Base-by-base conservation (phyloP, 192 early-diverging fungal genomes). In the Pilaira anomala region DNA sequence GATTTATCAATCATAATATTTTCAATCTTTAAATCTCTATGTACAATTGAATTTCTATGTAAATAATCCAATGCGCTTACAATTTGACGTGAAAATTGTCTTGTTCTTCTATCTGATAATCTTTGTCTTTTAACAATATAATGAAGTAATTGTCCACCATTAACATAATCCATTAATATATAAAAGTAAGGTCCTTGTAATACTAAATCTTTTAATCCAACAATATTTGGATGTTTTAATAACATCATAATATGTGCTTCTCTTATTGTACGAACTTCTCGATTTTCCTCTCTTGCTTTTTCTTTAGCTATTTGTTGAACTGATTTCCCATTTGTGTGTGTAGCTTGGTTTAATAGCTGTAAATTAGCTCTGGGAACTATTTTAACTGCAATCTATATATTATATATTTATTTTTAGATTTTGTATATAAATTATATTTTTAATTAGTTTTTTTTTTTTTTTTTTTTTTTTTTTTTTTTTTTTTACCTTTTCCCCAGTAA, bases 1-100 rank as follows among this genome's bases (percentile, higher is more conserved):
- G 80, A 67, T 56, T 90, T 64, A 42, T 66, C 89, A 19, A 94
- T 78, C 68, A 94, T 80, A 14, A 94, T 78, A 65, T 94, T 94
- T 71, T 94, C 92, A 67, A 88, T 87, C 74, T 93, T 93, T 28
- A 93, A 75, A 65, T 93, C 72, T 40, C 91, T 78, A 62, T 93
- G 91, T 21, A 85, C 80, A 41, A 85, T 76, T 64, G 78, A 80
- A 61, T 88, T 84, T 42, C 81, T 66, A 60, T 88, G 83, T n/a
- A 66, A 19, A 19, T 74, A 62, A 36, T 66, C 72, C 53, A 92
- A 83, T 18, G 86, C 85, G 40, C 87, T 80, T 12, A 94, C 80
- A 63, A 92, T 88, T 64, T 85, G 80, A n/a, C 92, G 76, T 45
- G 91, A 89, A 66, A 91, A 91, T 3, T 51, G 60, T 24, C 92